Conservation (phyloP, 805 yeast species). For the Wickerhamomyces mucosus region DNA sequence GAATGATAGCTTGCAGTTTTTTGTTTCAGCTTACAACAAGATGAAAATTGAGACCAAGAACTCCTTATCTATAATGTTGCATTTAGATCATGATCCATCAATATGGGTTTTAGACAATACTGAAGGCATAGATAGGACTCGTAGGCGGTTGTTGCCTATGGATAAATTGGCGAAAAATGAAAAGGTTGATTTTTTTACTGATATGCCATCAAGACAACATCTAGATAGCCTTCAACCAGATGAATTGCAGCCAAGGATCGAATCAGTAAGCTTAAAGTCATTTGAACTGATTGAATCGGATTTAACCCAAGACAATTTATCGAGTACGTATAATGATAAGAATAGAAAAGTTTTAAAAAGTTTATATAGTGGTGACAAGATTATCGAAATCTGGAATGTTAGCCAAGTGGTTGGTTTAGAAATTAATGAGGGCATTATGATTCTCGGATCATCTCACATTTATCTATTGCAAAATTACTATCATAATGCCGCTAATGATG, state of each 20-base stretch:
- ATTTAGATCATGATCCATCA: slow-evolving; percentile 6
- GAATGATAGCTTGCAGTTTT: slow-evolving; percentile 46
- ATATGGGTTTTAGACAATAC: slow-evolving; percentile 52
- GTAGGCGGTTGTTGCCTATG: slow-evolving; percentile 50
- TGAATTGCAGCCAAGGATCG: slow-evolving; percentile 11
- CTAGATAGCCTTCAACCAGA: not conserved
- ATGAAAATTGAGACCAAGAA: slow-evolving; percentile 35
- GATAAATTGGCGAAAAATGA: slow-evolving; percentile 38
- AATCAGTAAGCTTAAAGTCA: slow-evolving; percentile 21
- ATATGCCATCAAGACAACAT: slow-evolving; percentile 27
- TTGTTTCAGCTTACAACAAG: slow-evolving; percentile 36
- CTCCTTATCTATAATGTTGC: slow-evolving; percentile 18
- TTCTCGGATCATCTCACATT: slow-evolving; percentile 53
- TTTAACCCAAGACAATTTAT: slow-evolving; percentile 15
- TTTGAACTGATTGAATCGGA: slow-evolving; percentile 38
- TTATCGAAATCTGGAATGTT: slow-evolving; percentile 65
- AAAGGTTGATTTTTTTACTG: slow-evolving; percentile 30
- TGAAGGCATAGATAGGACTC: slow-evolving; percentile 61
- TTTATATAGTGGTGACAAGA: slow-evolving; percentile 59
- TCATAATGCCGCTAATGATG: slow-evolving; percentile 37
- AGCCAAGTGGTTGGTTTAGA: slow-evolving; percentile 71
- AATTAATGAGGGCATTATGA: slow-evolving; percentile 64
- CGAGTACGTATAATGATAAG: slow-evolving; percentile 44
- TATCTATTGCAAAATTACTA: slow-evolving; percentile 67
- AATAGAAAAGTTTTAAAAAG: slow-evolving; percentile 68